Evolutionary conservation across 2,329 filamentous ascomycete species (phyloP).

Genomic region (Exophiala calicioides): DNA sequence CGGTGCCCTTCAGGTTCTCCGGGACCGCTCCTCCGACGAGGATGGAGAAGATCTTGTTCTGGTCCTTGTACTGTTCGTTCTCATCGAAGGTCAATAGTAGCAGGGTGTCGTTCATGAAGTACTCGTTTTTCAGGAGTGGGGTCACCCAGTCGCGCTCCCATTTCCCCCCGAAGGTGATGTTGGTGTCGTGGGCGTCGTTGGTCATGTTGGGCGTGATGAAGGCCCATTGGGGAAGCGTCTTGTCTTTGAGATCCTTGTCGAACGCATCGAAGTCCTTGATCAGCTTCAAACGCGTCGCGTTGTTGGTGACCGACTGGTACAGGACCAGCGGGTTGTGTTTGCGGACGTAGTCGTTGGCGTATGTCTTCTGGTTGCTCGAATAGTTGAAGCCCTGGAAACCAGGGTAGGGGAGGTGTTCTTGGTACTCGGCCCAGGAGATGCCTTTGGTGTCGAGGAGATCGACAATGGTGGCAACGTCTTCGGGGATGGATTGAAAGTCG

Average conservation of each 20-base stretch:
- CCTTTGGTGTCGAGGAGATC: constrained; percentile 66
- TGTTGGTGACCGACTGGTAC: constrained; percentile 65
- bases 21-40: constrained; percentile 76
- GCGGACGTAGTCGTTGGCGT: constrained; percentile 74
- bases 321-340: constrained; percentile 74
- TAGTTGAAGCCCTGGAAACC: constrained; percentile 68
- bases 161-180: constrained; percentile 65
- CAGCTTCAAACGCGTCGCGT: constrained; percentile 61
- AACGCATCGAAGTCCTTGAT: constrained; percentile 76
- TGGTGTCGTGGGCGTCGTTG: constrained; percentile 73
- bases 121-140: constrained; percentile 66
- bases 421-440: constrained; percentile 66
- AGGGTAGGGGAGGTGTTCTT: constrained; percentile 66
- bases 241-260: constrained; percentile 63
- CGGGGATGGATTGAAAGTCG: constrained; percentile 58
- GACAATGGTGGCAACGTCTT: constrained; percentile 66
- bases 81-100: constrained; percentile 80
- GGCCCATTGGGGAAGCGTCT: constrained; percentile 69
- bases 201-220: constrained; percentile 57
- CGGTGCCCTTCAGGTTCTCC: constrained; percentile 63
- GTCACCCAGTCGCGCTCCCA: constrained; percentile 70
- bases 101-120: constrained; percentile 75
- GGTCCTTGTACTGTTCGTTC: constrained; percentile 65
- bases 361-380: constrained; percentile 65
- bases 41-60: constrained; percentile 70